Evolutionary conservation across 2,329 filamentous ascomycete genomes (phyloP), one percentile per base, ranked within the genome.

Genomic region (Beauveria sp.): DNA sequence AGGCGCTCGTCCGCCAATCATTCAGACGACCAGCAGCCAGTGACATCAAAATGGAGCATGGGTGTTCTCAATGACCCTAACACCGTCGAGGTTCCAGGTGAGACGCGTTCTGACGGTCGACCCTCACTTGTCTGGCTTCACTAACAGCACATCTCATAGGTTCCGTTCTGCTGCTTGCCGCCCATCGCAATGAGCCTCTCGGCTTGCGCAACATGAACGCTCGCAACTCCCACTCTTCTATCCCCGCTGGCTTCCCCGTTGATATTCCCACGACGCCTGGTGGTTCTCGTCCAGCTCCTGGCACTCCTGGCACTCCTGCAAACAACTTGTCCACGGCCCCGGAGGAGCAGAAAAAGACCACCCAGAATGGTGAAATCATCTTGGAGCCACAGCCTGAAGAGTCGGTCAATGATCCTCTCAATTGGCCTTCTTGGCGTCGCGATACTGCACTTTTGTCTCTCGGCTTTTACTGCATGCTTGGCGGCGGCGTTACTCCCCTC

Each of bases 311-410:
- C 16, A 45, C 40, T 20, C 64, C 65, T 38, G 52, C 55, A 31
- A 61, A 56, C 14, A 61, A 62, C 16, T 40, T 49, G 1, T 26
- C 58, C 8, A 52, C 66, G 24, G 54, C 45, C 55, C 38, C 40
- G 5, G 66, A 72, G 54, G 73, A 73, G 18, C 78, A 77, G 51
- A 85, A 86, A 76, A 97, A 97, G 78, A 88, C 81, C 66, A 96
- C 92, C 2, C 76, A 82, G 42, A 89, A 96, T 71, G 92, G 92
- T 18, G 83, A 85, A 64, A 91, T 97, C 68, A 91, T 98, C 61
- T 78, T 98, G 16, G 89, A 96, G 0, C 93, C 93, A 0, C 93
- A 98, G 71, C 93, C 93, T 0, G 92, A 97, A 63, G 92, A 97
- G 57, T 92, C 90, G 0, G 79, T 82, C 57, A 97, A 98, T 66